These are phyloP conservation scores for Xylaria sp. DNA, from an alignment of 2,329 filamentous ascomycete species.

Conservation along the genomic window DNA sequence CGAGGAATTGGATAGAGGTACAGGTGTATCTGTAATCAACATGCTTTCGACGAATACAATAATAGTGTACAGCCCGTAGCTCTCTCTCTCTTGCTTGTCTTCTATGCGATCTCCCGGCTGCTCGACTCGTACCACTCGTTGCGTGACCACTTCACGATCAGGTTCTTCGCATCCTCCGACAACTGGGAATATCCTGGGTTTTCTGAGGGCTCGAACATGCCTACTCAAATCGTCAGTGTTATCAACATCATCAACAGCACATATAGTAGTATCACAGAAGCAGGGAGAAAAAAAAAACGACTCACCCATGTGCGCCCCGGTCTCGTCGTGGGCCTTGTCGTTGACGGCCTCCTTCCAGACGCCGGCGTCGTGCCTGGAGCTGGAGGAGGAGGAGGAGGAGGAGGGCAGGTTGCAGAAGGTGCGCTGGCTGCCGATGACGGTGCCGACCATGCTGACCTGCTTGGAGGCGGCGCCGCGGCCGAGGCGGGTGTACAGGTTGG, in stretches of 20 bases:
- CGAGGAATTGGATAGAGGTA: neutral
- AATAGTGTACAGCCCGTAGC: neutral
- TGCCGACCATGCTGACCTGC: conserved; percentile 55
- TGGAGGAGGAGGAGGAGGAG: no score
- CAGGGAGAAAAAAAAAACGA: conserved; percentile 20
- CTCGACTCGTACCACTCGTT: conserved; percentile 69
- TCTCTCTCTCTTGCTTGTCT: conserved; percentile 16
- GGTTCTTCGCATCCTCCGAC: conserved; percentile 64
- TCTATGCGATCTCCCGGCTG: conserved; percentile 36
- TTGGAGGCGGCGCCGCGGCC: conserved; percentile 66
- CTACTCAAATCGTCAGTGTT: conserved; percentile 38
- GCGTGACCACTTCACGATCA: conserved; percentile 66
- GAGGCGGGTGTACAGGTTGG: conserved; percentile 84
- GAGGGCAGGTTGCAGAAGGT: conserved; percentile 89
- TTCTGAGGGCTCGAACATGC: conserved; percentile 72
- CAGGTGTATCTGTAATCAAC: neutral
- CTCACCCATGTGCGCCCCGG: conserved; percentile 74
- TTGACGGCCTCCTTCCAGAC: conserved; percentile 76
- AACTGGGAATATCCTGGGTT: conserved; percentile 75
- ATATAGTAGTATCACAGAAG: conserved; percentile 5
- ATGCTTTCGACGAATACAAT: neutral
- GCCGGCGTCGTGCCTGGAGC: conserved; percentile 51
- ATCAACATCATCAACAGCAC: no score
- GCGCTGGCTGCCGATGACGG: conserved; percentile 68
- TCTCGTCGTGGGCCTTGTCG: conserved; percentile 77